phyloP scores from a whole-genome alignment of 192 early-diverging fungal species.

The Lobulomyces angularis region DNA sequence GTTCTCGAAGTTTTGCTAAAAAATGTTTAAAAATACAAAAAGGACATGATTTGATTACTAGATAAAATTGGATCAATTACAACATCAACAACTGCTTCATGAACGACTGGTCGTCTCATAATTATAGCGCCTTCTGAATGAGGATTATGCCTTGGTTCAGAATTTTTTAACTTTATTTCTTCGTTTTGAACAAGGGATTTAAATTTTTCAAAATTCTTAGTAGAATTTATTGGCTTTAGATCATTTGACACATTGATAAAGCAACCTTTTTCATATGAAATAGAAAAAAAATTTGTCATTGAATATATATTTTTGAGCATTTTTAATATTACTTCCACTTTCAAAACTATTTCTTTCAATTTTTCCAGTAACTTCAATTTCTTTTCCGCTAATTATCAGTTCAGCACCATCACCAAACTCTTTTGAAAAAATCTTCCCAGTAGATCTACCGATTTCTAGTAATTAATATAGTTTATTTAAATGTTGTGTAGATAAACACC shows the following conservation, averaged over 20 bases:
- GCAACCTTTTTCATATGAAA: neutral
- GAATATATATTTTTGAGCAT: slow-evolving; percentile 1
- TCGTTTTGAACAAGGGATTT: no score
- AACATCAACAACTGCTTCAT: slow-evolving; percentile 19
- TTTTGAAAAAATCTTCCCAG: slow-evolving; percentile 1
- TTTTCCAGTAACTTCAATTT: slow-evolving; percentile 5
- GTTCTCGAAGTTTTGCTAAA: slow-evolving; percentile 20
- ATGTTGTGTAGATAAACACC: neutral
- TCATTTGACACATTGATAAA: neutral
- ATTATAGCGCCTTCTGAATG: slow-evolving; percentile 11
- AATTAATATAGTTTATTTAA: neutral
- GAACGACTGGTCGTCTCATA: slow-evolving; percentile 13
- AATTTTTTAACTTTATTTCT: neutral
- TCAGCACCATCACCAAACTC: neutral
- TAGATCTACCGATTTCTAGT: neutral
- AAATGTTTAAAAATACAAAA: neutral
- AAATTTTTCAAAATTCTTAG: no score
- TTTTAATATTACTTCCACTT: slow-evolving; percentile 8
- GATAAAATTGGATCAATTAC: slow-evolving; percentile 30
- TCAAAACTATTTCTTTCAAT: slow-evolving; percentile 4
- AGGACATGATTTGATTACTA: neutral
- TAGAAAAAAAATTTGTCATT: neutral
- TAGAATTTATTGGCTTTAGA: neutral
- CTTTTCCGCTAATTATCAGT: slow-evolving; percentile 2
- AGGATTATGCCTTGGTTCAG: slow-evolving; percentile 11